A percentile compares a stretch with the other conserved stretches of the same genome.
phyloP scores from a whole-genome alignment of 345 rosid species.

The Lagerstroemia speciosa region DNA sequence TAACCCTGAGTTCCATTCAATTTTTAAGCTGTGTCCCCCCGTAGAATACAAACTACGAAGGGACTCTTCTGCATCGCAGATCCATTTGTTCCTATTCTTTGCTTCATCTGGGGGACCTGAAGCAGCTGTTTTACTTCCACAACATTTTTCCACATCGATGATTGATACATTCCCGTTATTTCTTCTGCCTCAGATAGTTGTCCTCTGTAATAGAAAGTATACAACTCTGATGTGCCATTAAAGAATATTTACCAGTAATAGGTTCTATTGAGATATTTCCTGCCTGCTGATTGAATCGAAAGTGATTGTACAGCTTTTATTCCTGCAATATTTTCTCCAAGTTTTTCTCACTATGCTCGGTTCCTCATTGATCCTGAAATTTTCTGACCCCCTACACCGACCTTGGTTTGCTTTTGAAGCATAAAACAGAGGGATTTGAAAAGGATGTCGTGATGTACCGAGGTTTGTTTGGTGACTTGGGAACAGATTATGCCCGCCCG shows the following conservation, averaged over 20 bases:
- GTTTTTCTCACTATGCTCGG: too few species aligned
- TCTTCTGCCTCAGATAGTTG: background rate
- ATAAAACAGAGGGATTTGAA: too few species aligned
- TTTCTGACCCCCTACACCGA: too few species aligned
- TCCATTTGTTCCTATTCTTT: conserved; percentile 12
- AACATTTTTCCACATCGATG: background rate
- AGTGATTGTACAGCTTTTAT: too few species aligned
- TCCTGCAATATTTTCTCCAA: too few species aligned
- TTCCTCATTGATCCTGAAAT: too few species aligned
- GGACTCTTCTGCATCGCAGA: background rate
- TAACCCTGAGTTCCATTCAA: background rate
- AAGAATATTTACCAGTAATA: background rate
- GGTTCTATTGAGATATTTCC: background rate
- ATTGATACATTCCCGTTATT: background rate
- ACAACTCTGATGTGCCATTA: background rate
- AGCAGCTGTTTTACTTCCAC: background rate
- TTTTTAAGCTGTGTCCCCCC: background rate
- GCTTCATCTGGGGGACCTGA: conserved; percentile 7
- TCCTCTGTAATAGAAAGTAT: background rate
- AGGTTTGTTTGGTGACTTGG: background rate
- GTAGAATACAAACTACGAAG: conserved; percentile 1
- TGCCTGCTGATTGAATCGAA: background rate
- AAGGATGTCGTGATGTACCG: background rate
- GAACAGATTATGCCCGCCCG: background rate
- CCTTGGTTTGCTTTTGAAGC: too few species aligned